phyloP scores from a whole-genome alignment of 176 grass and related monocot species.

The Raddia guianensis region DNA sequence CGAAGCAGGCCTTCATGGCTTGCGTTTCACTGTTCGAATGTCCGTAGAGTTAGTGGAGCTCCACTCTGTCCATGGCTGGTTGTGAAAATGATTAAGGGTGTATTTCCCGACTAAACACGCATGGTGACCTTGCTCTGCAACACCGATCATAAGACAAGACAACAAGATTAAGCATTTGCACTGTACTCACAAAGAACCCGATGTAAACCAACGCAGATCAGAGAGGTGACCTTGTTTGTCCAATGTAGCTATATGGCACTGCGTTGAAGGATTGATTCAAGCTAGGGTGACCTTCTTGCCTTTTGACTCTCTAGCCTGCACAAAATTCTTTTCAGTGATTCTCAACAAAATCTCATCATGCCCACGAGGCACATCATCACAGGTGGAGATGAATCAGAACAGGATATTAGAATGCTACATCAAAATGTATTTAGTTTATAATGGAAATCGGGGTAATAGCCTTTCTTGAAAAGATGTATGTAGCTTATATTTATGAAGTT shows the following conservation, averaged over 20 bases:
- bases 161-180: background rate
- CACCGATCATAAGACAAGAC: slow-evolving; percentile 13
- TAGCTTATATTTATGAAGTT: slow-evolving; percentile 5
- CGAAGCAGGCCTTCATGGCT: background rate
- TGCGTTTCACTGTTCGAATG: background rate
- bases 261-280: slow-evolving; percentile 45
- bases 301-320: slow-evolving; percentile 87
- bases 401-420: background rate
- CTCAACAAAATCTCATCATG: slow-evolving; percentile 19
- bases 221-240: slow-evolving; percentile 5
- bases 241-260: background rate
- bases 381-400: background rate
- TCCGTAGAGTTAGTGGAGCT: background rate
- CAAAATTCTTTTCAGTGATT: slow-evolving; percentile 28
- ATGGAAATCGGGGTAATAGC: too few species aligned
- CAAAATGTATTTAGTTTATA: background rate
- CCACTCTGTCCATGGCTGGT: background rate
- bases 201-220: background rate
- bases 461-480: background rate
- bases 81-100: background rate
- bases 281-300: slow-evolving; percentile 91
- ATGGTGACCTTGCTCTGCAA: background rate
- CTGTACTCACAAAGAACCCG: background rate
- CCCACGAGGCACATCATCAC: slow-evolving; percentile 7
- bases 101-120: background rate